These are phyloP conservation scores for Tarenaya hassleriana DNA, from an alignment of 345 rosid genomes.

Conservation along the genomic window DNA sequence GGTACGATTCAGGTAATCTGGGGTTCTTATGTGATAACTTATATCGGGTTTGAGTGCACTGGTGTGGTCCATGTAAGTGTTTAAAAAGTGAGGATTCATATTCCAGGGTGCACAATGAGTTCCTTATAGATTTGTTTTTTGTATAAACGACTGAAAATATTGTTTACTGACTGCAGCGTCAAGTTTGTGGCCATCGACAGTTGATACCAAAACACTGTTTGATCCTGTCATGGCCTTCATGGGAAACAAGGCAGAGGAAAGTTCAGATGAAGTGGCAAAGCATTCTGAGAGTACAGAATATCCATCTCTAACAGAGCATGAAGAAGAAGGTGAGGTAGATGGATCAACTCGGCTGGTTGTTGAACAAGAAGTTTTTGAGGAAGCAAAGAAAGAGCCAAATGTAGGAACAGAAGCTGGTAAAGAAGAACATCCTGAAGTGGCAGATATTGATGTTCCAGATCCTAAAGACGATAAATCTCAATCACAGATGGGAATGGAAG, in stretches of 20 bases:
- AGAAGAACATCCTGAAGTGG: conserved; percentile 28
- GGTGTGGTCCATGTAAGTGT: not conserved
- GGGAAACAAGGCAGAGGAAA: conserved; percentile 63
- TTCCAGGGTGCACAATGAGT: not conserved
- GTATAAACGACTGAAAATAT: not conserved
- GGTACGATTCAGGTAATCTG: not conserved
- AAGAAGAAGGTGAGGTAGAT: conserved; percentile 33
- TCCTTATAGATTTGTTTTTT: conserved; percentile 8
- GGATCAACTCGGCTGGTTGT: conserved; percentile 12
- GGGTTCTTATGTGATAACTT: conserved; percentile 7
- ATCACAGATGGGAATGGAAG: conserved; percentile 27
- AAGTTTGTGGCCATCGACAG: conserved; percentile 56
- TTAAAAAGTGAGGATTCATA: not conserved
- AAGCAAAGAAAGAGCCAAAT: conserved; percentile 31
- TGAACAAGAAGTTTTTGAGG: conserved; percentile 31
- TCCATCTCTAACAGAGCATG: conserved; percentile 31
- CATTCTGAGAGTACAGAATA: conserved; percentile 33
- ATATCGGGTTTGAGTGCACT: conserved; percentile 5
- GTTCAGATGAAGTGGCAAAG: conserved; percentile 28
- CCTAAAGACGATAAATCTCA: conserved; percentile 38
- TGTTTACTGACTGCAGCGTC: conserved; percentile 35
- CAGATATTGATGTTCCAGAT: conserved; percentile 32
- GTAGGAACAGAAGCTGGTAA: conserved; percentile 28
- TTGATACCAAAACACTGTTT: conserved; percentile 42
- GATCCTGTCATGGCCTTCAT: conserved; percentile 70